Conservation (phyloP, 2,329 filamentous ascomycete genomes). For the Aspergillus sp. region DNA sequence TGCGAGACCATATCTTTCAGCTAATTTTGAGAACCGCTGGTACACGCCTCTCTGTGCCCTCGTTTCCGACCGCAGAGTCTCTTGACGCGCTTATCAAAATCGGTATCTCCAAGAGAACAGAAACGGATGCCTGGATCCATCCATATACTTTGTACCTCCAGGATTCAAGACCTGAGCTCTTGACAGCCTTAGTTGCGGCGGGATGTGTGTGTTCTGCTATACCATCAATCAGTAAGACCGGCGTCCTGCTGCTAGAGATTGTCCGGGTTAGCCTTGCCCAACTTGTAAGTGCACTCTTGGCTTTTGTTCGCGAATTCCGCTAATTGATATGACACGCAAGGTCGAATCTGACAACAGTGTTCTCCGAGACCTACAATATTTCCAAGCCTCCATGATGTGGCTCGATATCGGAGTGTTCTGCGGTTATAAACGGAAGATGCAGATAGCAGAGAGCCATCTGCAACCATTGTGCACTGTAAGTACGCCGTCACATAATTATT, state of each 20-base stretch:
- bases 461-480: slow-evolving; percentile 14
- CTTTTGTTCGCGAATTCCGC: neutral
- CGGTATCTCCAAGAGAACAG: slow-evolving; percentile 11
- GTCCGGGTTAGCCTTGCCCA: slow-evolving; percentile 10
- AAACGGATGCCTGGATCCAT: slow-evolving; percentile 16
- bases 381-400: slow-evolving; percentile 16
- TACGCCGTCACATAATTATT: neutral
- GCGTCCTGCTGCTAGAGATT: slow-evolving; percentile 12
- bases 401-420: slow-evolving; percentile 12
- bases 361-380: slow-evolving; percentile 11
- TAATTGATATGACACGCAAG: neutral
- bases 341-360: slow-evolving; percentile 15
- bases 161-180: slow-evolving; percentile 2
- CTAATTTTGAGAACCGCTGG: slow-evolving; percentile 1
- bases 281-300: neutral
- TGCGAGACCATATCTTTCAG: slow-evolving; percentile 9
- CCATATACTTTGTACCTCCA: slow-evolving; percentile 9
- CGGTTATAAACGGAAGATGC: slow-evolving; percentile 15
- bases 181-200: slow-evolving; percentile 9
- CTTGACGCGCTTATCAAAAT: slow-evolving; percentile 12
- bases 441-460: slow-evolving; percentile 12
- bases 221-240: slow-evolving; percentile 4
- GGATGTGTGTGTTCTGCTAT: slow-evolving; percentile 14
- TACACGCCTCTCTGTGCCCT: slow-evolving; percentile 9
- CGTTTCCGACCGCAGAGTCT: slow-evolving; percentile 13